Evolutionary conservation across 2,329 filamentous ascomycete genomes (phyloP), one percentile per base, ranked within the genome.

Genomic region (Alternaria novae-zelandiae): DNA sequence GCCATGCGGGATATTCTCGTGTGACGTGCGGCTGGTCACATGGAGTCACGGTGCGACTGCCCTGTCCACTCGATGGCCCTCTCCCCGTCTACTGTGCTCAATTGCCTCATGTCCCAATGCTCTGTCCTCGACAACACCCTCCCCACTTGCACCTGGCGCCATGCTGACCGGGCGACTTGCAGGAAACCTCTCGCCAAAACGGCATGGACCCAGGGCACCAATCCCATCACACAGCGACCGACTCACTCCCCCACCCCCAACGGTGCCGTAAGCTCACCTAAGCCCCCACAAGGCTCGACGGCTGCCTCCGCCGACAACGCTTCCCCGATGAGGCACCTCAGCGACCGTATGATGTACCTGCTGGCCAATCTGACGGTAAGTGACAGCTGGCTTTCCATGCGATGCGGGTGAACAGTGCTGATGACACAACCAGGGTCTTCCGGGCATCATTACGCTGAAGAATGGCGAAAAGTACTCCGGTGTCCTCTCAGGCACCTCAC

Each of bases 381-480:
- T 81, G 54, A 25, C 57, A 46, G 36, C 51, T 36, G 11, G 12
- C 45, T 21, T 41, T 43, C 32, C 20, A 23, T 55, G 25, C 47
- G 41, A 46, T 25, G 47, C 17, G 36, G n/a, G 26, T 43, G 17
- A 23, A 11, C 32, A 50, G 15, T 28, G 47, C 71, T 75, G 63
- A 74, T 45, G 28, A 47, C 46, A 21, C 32, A 30, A 45, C 61
- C 70, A 90, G 88, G 88, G 88, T 46, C 80, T 86, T 57, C 81
- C 81, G 55, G 83, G 85, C 51, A 84, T 82, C 13, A 79, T 90
- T 64, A 88, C 86, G 10, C 82, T 87, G 15, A 88, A 86, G 71
- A 86, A 82, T 70, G 88, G 88, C 70, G 88, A 90, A 51, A 85
- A 84, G 59, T 90, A 86, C 74, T 84, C 83, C 9, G 89, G 88